These are phyloP conservation scores for Citrullus mucosospermus DNA, from an alignment of 306 rosid species.

Conservation along the genomic window DNA sequence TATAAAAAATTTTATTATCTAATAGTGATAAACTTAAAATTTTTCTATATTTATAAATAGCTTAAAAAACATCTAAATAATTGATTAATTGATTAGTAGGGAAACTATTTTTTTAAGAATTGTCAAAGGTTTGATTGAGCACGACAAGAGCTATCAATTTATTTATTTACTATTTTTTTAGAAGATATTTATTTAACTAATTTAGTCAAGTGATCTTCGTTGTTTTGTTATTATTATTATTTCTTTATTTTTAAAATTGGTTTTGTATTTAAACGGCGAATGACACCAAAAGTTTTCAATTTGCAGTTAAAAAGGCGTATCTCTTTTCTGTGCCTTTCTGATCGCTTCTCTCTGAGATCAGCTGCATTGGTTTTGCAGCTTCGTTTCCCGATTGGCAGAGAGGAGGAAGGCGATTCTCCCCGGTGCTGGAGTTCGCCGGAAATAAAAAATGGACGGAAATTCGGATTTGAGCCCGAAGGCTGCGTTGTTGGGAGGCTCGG, in stretches of 20 bases:
- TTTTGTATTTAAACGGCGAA: background rate
- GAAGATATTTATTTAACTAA: no score
- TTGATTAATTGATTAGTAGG: background rate
- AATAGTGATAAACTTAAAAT: no score
- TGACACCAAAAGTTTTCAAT: background rate
- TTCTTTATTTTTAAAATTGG: background rate
- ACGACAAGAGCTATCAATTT: background rate
- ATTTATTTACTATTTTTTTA: background rate
- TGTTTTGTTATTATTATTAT: background rate
- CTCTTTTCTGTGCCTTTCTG: background rate
- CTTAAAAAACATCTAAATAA: no score
- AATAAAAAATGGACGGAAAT: constrained; percentile 14
- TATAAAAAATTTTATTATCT: no score
- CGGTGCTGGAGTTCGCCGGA: background rate
- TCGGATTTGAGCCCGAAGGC: constrained; percentile 10
- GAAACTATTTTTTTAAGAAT: background rate
- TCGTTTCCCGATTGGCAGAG: background rate
- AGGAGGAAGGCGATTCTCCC: background rate
- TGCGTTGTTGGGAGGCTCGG: constrained; percentile 15
- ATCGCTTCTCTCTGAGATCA: background rate
- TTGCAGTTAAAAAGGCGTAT: background rate
- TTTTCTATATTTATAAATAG: no score
- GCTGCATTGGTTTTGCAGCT: background rate
- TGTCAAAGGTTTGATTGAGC: background rate
- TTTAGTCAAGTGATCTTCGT: background rate